Base-by-base conservation (phyloP, 2,329 filamentous ascomycete genomes). In the Lachnellula occidentalis region DNA sequence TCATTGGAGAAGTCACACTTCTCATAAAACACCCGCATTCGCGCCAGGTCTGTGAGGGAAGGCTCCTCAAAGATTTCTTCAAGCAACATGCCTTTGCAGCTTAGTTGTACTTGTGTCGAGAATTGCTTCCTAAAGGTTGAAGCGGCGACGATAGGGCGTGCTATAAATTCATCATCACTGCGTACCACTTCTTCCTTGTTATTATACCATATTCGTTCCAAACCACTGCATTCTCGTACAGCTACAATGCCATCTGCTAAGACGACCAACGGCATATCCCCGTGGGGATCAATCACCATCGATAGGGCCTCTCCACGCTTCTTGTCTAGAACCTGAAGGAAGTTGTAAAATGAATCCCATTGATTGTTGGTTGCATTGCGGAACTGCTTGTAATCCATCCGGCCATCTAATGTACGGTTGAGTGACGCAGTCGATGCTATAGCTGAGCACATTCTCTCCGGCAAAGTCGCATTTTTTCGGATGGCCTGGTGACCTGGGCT, bases 321-420 rank as follows among this genome's bases (percentile, higher is more conserved):
- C 65, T 88, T 91, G 68, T 97, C 91, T 41, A 99, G 75, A 68
- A 96, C 92, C 12, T 88, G 78, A 17, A 95, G 79, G 17, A 97
- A 78, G 34, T 91, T 85, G 74, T 91, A 96, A 71, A 95, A 95
- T 49, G 88, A 83, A 59, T 88, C 84, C 94, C 94, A 99, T 69
- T 96, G 91, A 11, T 81, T 79, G 66, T 94, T 87, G 51, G 87
- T 85, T 34, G 89, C 85, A 34, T 78, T 75, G 54, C 87, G 81
- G 68, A 92, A 94, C 54, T 85, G 79, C 22, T 87, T 83, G 62
- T 89, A 90, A 65, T 95, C 87, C 71, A 89, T 82, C 27, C 79
- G 80, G 14, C 83, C 83, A 14, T 82, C 78, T 9, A 82, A 74
- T 31, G 75, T 76, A 51, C 82, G 83, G 45, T 81, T 79, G 36